Percentiles rank a stretch among this genome's conserved stretches.
These are phyloP conservation scores for Chalaropsis ovoidea DNA, from an alignment of 2,329 filamentous ascomycete species.

Conservation along the genomic window DNA sequence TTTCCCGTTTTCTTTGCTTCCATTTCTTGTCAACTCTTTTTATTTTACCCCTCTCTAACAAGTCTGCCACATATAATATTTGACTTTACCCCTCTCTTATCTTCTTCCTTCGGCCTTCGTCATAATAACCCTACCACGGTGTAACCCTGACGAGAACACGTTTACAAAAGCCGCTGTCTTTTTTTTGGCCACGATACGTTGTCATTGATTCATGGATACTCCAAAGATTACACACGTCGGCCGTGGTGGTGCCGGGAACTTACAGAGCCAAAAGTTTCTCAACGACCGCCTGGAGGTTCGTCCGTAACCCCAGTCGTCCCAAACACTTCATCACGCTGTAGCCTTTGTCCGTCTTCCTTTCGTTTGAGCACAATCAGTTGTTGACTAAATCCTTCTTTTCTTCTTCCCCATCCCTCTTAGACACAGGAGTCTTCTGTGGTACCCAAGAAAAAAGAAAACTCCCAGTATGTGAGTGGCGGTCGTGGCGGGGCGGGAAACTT, in stretches of 20 bases:
- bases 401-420: neutral
- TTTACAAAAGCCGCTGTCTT: neutral
- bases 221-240: constrained; percentile 32
- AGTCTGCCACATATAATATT: neutral
- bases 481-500: constrained; percentile 56
- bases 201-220: neutral
- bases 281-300: constrained; percentile 34
- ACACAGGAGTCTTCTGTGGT: constrained; percentile 27
- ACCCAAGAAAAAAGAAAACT: constrained; percentile 31
- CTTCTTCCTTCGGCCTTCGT: neutral
- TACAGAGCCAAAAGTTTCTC: constrained; percentile 36
- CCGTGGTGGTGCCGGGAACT: constrained; percentile 56
- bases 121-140: neutral
- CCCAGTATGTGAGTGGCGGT: constrained; percentile 38
- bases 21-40: too few relatives aligned
- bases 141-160: neutral
- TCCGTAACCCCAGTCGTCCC: constrained; percentile 3
- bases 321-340: constrained; percentile 5
- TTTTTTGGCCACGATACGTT: too few relatives aligned
- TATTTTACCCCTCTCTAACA: neutral
- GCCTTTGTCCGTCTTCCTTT: neutral
- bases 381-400: neutral
- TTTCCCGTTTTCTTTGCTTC: neutral
- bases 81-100: neutral
- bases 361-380: neutral